Evolutionary conservation across 371 early-diverging fungal genomes (phyloP).

Genomic region (Mortierella sp.): DNA sequence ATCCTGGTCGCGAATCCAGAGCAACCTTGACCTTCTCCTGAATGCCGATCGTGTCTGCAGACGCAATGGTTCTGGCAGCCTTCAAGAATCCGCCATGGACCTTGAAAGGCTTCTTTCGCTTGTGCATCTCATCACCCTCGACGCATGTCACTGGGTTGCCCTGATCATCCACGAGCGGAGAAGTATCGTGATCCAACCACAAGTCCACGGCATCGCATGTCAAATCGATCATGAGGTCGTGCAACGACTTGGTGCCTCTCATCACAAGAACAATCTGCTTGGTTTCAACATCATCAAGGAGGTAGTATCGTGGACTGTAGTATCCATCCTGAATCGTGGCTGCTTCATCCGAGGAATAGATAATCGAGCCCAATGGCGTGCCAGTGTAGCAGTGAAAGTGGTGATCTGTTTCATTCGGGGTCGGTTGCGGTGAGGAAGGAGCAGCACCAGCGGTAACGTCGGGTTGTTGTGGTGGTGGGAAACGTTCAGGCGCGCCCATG

Average conservation of each 20-base stretch:
- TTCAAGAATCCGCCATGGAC: slow-evolving; percentile 49
- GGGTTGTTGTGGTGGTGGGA: slow-evolving; percentile 20
- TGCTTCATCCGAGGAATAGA: slow-evolving; percentile 47
- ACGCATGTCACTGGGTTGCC: slow-evolving; percentile 6
- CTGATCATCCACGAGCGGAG: slow-evolving; percentile 18
- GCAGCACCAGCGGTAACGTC: not conserved
- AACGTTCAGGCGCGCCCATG: slow-evolving; percentile 44
- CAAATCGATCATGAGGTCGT: slow-evolving; percentile 50
- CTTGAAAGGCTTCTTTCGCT: slow-evolving; percentile 27
- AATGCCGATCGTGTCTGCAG: slow-evolving; percentile 49
- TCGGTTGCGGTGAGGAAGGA: not conserved
- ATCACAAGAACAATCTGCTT: slow-evolving; percentile 51
- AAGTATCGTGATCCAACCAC: slow-evolving; percentile 45
- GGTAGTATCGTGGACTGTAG: slow-evolving; percentile 51
- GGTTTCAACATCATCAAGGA: slow-evolving; percentile 44
- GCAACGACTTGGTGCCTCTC: slow-evolving; percentile 46
- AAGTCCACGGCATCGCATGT: slow-evolving; percentile 47
- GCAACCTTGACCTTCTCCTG: slow-evolving; percentile 50
- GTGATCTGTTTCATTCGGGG: slow-evolving; percentile 13
- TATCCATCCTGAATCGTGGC: slow-evolving; percentile 49
- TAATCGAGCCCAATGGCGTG: slow-evolving; percentile 43
- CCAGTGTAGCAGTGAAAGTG: slow-evolving; percentile 48
- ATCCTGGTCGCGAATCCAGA: slow-evolving; percentile 31
- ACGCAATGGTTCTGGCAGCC: slow-evolving; percentile 46
- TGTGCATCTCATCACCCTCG: not conserved